phyloP scores from a whole-genome alignment of 2,329 filamentous ascomycete species.

The Botrytis byssoidea region DNA sequence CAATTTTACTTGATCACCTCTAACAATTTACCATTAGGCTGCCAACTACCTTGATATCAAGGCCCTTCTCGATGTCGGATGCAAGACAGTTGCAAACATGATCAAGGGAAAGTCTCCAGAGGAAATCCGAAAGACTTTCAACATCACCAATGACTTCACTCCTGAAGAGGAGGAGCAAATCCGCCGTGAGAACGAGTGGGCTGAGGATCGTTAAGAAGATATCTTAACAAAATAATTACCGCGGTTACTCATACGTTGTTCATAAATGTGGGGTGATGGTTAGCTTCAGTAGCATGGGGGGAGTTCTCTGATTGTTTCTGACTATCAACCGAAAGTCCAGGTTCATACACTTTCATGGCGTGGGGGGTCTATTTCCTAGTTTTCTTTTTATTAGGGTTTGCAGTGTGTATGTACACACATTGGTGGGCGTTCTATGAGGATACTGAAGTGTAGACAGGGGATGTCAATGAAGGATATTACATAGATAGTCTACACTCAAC shows the following conservation, averaged over 20 bases:
- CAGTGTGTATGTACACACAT: background rate
- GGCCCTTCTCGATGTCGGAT: conserved; percentile 93
- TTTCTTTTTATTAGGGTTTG: background rate
- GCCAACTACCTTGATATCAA: conserved; percentile 99
- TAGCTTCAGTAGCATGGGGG: background rate
- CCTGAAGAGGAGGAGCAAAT: conserved; percentile 99
- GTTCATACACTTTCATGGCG: conserved; percentile 2
- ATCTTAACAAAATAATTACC: background rate
- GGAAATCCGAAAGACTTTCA: conserved; percentile 99
- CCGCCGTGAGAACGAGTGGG: conserved; percentile 87
- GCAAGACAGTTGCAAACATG: conserved; percentile 99
- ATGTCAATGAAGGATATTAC: conserved; percentile 8
- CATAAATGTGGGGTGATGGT: background rate
- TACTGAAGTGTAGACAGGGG: background rate
- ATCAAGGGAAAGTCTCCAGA: conserved; percentile 99
- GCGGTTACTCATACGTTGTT: background rate
- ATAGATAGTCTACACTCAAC: background rate
- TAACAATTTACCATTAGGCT: conserved; percentile 53
- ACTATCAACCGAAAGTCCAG: conserved; percentile 1
- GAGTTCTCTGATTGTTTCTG: conserved; percentile 6
- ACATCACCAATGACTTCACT: conserved; percentile 99
- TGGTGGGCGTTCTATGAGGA: conserved; percentile 2
- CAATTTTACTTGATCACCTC: background rate
- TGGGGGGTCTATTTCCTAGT: background rate
- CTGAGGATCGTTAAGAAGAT: conserved; percentile 70